These are phyloP conservation scores for Backusella liffmaniae DNA, from an alignment of 192 early-diverging fungal genomes.

Conservation along the genomic window DNA sequence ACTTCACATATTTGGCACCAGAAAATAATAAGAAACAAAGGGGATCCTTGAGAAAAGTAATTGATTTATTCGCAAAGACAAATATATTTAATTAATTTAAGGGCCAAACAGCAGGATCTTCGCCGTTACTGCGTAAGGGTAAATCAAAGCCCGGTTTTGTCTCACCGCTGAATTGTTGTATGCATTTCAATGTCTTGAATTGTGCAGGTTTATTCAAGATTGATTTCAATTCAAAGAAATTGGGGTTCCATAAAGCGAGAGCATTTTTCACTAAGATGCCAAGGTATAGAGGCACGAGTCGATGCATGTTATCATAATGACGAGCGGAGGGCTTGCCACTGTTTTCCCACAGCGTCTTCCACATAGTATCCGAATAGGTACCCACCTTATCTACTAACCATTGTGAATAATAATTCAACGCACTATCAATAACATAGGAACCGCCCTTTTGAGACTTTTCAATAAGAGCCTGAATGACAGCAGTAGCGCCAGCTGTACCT, in stretches of 20 bases:
- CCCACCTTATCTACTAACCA: conserved; percentile 14
- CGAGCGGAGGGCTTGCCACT: neutral
- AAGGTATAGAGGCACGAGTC: neutral
- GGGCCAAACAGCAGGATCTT: neutral
- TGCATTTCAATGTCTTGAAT: neutral
- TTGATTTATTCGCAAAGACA: too few species aligned
- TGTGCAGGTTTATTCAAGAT: neutral
- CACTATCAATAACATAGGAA: conserved; percentile 9
- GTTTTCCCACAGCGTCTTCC: neutral
- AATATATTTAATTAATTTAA: too few species aligned
- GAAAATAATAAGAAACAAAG: too few species aligned
- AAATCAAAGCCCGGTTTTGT: neutral
- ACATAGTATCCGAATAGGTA: neutral
- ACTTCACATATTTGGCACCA: too few species aligned
- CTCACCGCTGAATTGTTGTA: neutral
- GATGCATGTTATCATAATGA: neutral
- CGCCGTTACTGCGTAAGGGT: neutral
- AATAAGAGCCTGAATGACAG: conserved; percentile 10
- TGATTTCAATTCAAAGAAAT: neutral
- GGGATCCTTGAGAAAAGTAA: too few species aligned
- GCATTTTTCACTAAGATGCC: neutral
- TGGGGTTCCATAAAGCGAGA: neutral
- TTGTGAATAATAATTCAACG: conserved; percentile 11
- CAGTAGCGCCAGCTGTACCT: neutral
- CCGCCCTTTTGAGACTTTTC: conserved; percentile 5